A percentile compares a stretch with the other conserved stretches of the same genome.
Evolutionary conservation across 208 protist genomes (phyloP).

Genomic region (Vickermania ingenoplastis): DNA sequence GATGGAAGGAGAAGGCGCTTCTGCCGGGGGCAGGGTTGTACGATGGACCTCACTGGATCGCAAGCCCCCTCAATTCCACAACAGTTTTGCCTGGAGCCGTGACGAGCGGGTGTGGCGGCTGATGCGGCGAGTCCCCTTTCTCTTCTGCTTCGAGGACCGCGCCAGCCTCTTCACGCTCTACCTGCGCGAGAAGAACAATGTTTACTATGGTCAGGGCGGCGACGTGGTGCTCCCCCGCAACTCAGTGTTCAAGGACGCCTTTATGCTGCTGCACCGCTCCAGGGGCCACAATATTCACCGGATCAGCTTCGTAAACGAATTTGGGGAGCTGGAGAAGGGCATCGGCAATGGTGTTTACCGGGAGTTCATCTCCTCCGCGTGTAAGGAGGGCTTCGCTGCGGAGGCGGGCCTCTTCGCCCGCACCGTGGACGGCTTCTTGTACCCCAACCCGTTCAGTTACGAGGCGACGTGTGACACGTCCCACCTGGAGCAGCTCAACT

Average conservation of each 20-base stretch:
- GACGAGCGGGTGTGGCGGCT: conserved; percentile 47
- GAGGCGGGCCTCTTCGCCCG: conserved; percentile 79
- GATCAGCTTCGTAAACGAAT: conserved; percentile 78
- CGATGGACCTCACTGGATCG: background rate
- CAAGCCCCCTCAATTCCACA: background rate
- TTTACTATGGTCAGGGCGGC: background rate
- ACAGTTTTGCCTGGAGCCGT: conserved; percentile 31
- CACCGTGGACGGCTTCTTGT: conserved; percentile 78
- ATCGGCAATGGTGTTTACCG: conserved; percentile 90
- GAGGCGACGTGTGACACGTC: conserved; percentile 51
- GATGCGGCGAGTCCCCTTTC: conserved; percentile 59
- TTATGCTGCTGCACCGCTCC: background rate
- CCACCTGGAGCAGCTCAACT: conserved; percentile 67
- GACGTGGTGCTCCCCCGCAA: background rate
- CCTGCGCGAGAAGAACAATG: conserved; percentile 7
- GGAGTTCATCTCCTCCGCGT: conserved; percentile 78
- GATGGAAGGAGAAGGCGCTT: too few relatives aligned
- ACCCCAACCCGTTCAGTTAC: conserved; percentile 83
- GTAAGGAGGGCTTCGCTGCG: conserved; percentile 67
- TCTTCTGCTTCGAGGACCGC: conserved; percentile 61
- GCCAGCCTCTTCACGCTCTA: conserved; percentile 48
- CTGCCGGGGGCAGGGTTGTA: background rate
- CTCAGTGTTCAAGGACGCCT: background rate
- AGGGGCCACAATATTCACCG: conserved; percentile 3
- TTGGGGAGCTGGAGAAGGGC: conserved; percentile 66